Conservation (phyloP, 108 stramenopile genomes). For the Cyclostephanos invisitatus region DNA sequence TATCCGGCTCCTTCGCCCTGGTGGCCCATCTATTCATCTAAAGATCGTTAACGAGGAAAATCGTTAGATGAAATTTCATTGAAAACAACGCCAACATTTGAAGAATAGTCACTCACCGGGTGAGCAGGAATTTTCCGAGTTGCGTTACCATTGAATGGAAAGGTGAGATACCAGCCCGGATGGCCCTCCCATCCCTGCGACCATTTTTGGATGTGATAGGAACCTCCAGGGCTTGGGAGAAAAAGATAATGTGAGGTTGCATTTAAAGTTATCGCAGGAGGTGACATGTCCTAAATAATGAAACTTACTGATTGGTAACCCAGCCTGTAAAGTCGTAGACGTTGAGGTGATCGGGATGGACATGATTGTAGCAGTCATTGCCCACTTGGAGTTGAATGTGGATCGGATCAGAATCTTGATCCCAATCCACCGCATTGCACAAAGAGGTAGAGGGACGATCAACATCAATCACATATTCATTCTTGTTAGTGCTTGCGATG, state of each 20-base stretch:
- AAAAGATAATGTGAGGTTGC: too few relatives aligned
- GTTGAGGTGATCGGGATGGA: constrained; percentile 55
- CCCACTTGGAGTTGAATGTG: constrained; percentile 45
- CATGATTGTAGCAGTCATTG: constrained; percentile 47
- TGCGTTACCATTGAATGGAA: constrained; percentile 22
- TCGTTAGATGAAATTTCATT: too few relatives aligned
- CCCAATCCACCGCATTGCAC: constrained; percentile 19
- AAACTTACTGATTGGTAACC: constrained; percentile 14
- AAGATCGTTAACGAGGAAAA: too few relatives aligned
- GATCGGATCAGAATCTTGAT: constrained; percentile 12
- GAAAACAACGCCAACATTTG: too few relatives aligned
- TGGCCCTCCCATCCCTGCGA: constrained; percentile 31
- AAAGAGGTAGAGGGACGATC: constrained; percentile 9
- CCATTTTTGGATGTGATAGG: constrained; percentile 45
- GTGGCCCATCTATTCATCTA: constrained; percentile 48
- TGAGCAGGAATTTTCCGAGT: constrained; percentile 41
- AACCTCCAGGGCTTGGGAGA: constrained; percentile 40
- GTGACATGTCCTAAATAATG: background rate
- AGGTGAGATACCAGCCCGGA: constrained; percentile 48
- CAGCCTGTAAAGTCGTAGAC: constrained; percentile 68
- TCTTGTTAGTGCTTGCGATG: constrained; percentile 14
- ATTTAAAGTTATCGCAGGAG: background rate
- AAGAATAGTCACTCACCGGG: background rate
- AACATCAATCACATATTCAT: constrained; percentile 29
- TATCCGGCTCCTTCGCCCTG: constrained; percentile 18